A percentile compares a stretch with the other conserved stretches of the same genome.
Evolutionary conservation across 1,139 yeast genomes (phyloP).

Genomic region (Blastobotrys proliferans): DNA sequence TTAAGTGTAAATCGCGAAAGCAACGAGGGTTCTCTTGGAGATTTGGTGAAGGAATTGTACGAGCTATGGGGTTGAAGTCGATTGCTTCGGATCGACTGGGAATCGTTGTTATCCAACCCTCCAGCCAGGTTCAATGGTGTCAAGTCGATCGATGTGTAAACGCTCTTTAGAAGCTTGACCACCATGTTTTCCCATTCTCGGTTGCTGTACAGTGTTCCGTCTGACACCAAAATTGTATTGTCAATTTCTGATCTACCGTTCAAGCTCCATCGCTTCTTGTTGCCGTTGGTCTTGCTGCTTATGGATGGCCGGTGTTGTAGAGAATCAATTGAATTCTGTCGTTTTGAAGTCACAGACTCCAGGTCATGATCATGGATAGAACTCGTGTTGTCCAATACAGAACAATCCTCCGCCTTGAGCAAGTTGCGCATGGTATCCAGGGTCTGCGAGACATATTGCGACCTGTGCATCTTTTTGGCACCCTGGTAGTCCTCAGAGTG

Average conservation of each 20-base stretch:
- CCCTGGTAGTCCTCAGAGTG: slow-evolving; percentile 32
- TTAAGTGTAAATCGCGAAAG: slow-evolving; percentile 18
- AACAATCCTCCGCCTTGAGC: slow-evolving; percentile 17
- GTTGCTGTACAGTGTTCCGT: slow-evolving; percentile 16
- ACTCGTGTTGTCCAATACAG: slow-evolving; percentile 5
- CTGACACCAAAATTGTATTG: slow-evolving; percentile 21
- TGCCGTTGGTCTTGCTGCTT: slow-evolving; percentile 2
- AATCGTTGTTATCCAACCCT: background rate
- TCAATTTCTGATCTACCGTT: slow-evolving; percentile 17
- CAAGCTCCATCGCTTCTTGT: slow-evolving; percentile 21
- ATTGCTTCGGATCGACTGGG: background rate
- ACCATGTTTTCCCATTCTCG: slow-evolving; percentile 30
- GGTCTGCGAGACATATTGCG: slow-evolving; percentile 30
- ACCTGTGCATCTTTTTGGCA: slow-evolving; percentile 36
- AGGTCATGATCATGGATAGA: slow-evolving; percentile 5
- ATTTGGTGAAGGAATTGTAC: slow-evolving; percentile 12
- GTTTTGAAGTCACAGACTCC: slow-evolving; percentile 9
- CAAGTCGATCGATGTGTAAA: slow-evolving; percentile 30
- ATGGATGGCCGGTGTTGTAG: slow-evolving; percentile 2
- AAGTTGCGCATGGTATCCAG: slow-evolving; percentile 21
- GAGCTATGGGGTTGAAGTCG: slow-evolving; percentile 22
- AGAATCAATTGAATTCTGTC: slow-evolving; percentile 17
- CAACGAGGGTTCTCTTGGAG: slow-evolving; percentile 16
- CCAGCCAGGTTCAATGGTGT: slow-evolving; percentile 28
- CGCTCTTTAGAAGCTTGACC: slow-evolving; percentile 24